Conservation (phyloP, 345 rosid species). For the Salix purpurea region DNA sequence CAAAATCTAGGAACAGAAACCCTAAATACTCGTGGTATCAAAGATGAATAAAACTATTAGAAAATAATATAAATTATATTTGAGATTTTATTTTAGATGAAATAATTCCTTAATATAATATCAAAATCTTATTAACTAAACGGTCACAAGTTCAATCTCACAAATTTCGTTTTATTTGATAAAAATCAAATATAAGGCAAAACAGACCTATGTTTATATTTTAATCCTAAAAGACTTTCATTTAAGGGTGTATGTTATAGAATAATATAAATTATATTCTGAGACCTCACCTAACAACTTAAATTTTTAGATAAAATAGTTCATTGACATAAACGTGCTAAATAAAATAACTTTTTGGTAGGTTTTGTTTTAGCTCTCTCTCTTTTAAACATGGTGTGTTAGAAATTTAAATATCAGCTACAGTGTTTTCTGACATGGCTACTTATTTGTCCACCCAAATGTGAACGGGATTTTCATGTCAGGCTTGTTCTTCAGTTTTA, state of each 20-base stretch:
- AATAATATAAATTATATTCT: no score
- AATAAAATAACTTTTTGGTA: slow-evolving; percentile 44
- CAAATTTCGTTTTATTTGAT: rapidly evolving
- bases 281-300: rapidly evolving
- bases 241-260: rapidly evolving
- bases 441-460: slow-evolving; percentile 2
- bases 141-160: no score
- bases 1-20: slow-evolving; percentile 13
- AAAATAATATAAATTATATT: no score
- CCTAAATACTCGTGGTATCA: slow-evolving; percentile 36
- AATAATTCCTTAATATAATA: rapidly evolving
- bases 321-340: slow-evolving; percentile 41
- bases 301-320: no score
- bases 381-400: not conserved
- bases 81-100: no score
- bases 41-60: not conserved
- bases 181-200: no score
- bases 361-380: slow-evolving; percentile 30
- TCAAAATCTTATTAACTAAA: rapidly evolving
- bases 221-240: rapidly evolving
- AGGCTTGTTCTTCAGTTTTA: slow-evolving; percentile 5
- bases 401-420: slow-evolving; percentile 2
- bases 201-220: no score
- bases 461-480: not conserved
- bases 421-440: slow-evolving; percentile 15